Base-by-base conservation (phyloP, 2,329 filamentous ascomycete genomes). In the Dactylonectria macrodidyma region DNA sequence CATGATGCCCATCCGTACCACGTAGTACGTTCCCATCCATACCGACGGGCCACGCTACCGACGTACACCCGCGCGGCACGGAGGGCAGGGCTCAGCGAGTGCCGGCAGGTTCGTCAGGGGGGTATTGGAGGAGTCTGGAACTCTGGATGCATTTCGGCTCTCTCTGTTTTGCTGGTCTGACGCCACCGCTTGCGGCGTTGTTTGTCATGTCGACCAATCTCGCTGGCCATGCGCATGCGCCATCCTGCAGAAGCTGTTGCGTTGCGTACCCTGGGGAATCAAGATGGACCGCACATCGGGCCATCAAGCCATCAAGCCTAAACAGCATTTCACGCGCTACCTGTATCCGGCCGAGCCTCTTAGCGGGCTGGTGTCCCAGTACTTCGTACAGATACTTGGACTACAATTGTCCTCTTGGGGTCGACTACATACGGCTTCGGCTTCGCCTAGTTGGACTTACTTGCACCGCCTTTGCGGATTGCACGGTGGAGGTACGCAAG, bases 131-230 rank as follows among this genome's bases (percentile, higher is more conserved):
- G 26, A 30, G 26, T 52, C 30, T 52, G 10, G 30, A 33, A 38
- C 30, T 54, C 51, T 54, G 33, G 51, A 54, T 34, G 33, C 51
- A 33, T 24, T 54, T 54, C 51, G 51, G 36, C 19, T 54, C 30
- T 51, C 47, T 54, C n/a, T 54, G 33, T 19, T 34, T n/a, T 36
- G n/a, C 51, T 54, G 51, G 51, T 36, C 51, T 54, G 51, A 54
- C 51, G 51, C 51, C 51, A 54, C 51, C 33, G 51, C 30, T 54
- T 24, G 33, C 33, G 51, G 51, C 51, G 51, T 54, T 34, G 51
- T 36, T 54, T 54, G 51, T 54, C 51, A 22, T 54, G 50, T 54
- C 50, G 51, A 54, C 51, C 51, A 54, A 54, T 36, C 51, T 54
- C 51, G 30, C 33, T 16, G 50, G 50, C 30, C 30, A 30, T 51